Percentiles rank a stretch among this genome's conserved stretches.
These are phyloP conservation scores for Hansenula sp. DNA, from an alignment of 1,139 yeast species.

Conservation along the genomic window DNA sequence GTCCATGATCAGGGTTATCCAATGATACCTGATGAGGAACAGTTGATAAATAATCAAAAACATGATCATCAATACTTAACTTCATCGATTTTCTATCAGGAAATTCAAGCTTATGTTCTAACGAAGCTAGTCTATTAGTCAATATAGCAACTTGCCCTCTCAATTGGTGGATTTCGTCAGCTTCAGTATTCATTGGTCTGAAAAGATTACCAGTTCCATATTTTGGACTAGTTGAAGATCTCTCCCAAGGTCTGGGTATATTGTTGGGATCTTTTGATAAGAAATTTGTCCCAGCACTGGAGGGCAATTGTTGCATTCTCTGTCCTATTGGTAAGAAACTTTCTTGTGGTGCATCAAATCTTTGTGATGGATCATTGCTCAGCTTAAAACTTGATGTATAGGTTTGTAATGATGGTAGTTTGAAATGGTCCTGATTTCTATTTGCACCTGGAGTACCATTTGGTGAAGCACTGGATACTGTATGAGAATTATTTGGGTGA, in stretches of 20 bases:
- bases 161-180: background rate
- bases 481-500: background rate
- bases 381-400: constrained; percentile 1
- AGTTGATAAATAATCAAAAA: background rate
- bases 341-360: background rate
- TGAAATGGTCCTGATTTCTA: background rate
- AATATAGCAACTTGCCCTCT: background rate
- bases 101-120: background rate
- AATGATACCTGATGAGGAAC: background rate
- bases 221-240: background rate
- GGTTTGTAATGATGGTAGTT: background rate
- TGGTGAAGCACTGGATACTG: background rate
- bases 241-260: background rate
- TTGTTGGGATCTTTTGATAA: background rate
- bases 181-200: background rate
- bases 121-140: background rate
- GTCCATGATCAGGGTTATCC: background rate
- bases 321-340: background rate
- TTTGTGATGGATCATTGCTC: background rate
- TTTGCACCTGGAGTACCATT: background rate
- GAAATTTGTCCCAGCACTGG: background rate
- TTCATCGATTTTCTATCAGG: background rate
- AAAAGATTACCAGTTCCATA: background rate
- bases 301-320: background rate
- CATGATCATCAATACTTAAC: background rate